Conservation (phyloP, 2,329 filamentous ascomycete species). For the Paecilomyces niveus region DNA sequence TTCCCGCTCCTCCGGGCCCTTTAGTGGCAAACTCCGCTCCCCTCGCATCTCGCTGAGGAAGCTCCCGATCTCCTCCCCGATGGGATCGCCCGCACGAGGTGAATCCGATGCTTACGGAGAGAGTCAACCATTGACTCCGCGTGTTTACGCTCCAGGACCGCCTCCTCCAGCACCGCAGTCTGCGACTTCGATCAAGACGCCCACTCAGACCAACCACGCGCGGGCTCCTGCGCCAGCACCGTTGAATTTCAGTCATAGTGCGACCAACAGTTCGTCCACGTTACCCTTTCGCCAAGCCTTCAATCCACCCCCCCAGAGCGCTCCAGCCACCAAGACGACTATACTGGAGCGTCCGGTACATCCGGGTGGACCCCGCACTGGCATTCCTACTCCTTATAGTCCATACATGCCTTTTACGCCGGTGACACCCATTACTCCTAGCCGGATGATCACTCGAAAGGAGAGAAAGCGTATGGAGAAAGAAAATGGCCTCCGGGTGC, state of each 20-base stretch:
- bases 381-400: conserved; percentile 43
- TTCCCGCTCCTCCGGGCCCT: conserved; percentile 30
- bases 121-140: conserved; percentile 51
- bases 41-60: conserved; percentile 42
- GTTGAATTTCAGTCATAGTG: conserved; percentile 18
- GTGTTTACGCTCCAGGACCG: conserved; percentile 48
- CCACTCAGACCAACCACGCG: conserved; percentile 1
- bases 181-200: conserved; percentile 8
- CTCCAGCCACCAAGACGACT: conserved; percentile 43
- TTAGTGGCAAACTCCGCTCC: conserved; percentile 38
- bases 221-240: conserved; percentile 22
- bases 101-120: conserved; percentile 39
- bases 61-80: conserved; percentile 51
- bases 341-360: conserved; percentile 38
- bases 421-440: conserved; percentile 43
- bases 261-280: conserved; percentile 23
- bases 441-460: conserved; percentile 37
- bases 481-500: conserved; percentile 36
- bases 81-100: conserved; percentile 39
- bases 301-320: conserved; percentile 32
- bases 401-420: conserved; percentile 47
- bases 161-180: conserved; percentile 45
- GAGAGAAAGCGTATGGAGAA: conserved; percentile 36
- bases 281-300: conserved; percentile 40
- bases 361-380: conserved; percentile 36